Percentiles rank a stretch among this genome's conserved stretches.
Conservation (phyloP, 305 asterid species). For the Fraxinus dipetala region DNA sequence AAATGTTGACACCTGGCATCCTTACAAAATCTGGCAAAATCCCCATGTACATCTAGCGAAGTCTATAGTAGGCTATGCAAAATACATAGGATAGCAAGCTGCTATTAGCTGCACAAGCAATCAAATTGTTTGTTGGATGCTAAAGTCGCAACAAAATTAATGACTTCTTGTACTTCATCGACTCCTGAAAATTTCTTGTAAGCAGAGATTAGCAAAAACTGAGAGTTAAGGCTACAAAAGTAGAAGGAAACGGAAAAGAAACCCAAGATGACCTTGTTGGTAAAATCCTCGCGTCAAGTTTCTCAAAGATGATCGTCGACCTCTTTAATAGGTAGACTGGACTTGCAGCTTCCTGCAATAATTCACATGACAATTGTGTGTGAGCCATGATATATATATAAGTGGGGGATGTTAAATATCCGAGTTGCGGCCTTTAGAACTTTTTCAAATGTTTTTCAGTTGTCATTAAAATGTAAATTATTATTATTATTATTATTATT, state of each 20-base stretch:
- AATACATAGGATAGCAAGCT: conserved; percentile 46
- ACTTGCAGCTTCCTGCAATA: conserved; percentile 40
- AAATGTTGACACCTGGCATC: too few species aligned
- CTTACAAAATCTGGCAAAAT: too few species aligned
- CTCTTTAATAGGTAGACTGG: conserved; percentile 39
- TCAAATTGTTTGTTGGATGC: conserved; percentile 65
- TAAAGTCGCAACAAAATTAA: conserved; percentile 44
- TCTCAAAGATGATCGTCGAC: conserved; percentile 67
- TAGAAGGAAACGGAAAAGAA: background rate
- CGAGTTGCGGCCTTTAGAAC: background rate
- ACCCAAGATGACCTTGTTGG: conserved; percentile 44
- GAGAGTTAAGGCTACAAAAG: background rate
- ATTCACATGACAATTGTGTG: background rate
- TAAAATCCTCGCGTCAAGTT: conserved; percentile 69
- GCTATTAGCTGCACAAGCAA: conserved; percentile 63
- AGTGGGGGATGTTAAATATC: background rate
- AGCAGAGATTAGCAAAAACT: background rate
- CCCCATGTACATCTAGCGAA: too few species aligned
- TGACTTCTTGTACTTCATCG: conserved; percentile 33
- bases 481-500: too few species aligned
- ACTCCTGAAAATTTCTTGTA: conserved; percentile 35
- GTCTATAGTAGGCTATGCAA: conserved; percentile 23
- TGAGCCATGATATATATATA: too few species aligned
- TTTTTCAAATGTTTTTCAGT: background rate
- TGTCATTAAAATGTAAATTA: background rate